Percentiles rank a stretch among this genome's conserved stretches.
Conservation (phyloP, 805 yeast species). For the Nakazawaea peltata region DNA sequence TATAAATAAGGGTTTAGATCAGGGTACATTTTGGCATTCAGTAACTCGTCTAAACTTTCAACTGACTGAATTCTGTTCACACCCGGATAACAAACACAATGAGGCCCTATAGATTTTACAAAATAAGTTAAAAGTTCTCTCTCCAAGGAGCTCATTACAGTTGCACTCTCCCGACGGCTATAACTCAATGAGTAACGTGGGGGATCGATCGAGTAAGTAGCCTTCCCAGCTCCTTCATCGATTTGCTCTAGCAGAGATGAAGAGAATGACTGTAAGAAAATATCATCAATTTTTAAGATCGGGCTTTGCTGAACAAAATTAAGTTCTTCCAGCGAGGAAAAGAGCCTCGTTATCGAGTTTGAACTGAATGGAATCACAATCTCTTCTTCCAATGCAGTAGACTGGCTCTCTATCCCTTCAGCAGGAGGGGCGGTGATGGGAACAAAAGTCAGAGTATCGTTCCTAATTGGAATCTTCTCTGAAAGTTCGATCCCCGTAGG, state of each 20-base stretch:
- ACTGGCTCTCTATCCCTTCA: too few relatives aligned
- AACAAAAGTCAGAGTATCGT: too few relatives aligned
- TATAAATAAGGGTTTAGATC: conserved; percentile 29
- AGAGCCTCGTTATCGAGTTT: conserved; percentile 1
- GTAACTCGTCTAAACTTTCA: conserved; percentile 5
- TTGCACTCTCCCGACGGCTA: too few relatives aligned
- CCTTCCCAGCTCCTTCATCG: too few relatives aligned
- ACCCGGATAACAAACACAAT: conserved; percentile 29
- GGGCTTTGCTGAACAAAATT: neutral
- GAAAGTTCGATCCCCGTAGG: too few relatives aligned
- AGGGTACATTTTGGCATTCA: conserved; percentile 13
- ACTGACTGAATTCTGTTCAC: conserved; percentile 10
- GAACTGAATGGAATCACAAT: conserved; percentile 1
- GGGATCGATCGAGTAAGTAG: too few relatives aligned
- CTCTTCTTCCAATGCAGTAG: neutral
- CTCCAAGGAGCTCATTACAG: conserved; percentile 16
- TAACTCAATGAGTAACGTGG: too few relatives aligned
- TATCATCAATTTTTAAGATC: conserved; percentile 7
- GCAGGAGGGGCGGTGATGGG: too few relatives aligned
- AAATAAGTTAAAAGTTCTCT: conserved; percentile 23
- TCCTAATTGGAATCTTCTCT: too few relatives aligned
- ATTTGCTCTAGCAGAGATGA: neutral
- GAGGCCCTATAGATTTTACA: conserved; percentile 27
- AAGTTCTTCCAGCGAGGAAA: neutral
- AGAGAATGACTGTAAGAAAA: conserved; percentile 8